Conservation (phyloP, 169 alveolate species). For the Eimeria necatrix region DNA sequence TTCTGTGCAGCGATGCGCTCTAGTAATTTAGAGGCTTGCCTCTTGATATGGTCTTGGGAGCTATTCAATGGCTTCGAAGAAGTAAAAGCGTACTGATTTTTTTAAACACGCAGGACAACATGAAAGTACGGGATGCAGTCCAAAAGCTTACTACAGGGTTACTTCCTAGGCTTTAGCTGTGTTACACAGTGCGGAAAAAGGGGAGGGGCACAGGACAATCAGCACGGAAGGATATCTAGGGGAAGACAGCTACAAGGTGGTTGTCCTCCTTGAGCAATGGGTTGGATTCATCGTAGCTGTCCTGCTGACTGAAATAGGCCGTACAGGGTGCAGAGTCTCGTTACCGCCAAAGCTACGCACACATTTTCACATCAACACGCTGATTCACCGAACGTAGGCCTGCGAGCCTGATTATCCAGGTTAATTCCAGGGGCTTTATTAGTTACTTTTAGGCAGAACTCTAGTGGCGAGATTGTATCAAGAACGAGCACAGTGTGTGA, state of each 20-base stretch:
- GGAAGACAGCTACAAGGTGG: too few relatives aligned
- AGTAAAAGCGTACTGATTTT: constrained; percentile 39
- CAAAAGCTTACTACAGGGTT: background rate
- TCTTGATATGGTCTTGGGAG: constrained; percentile 59
- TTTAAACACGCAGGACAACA: background rate
- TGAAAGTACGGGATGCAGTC: background rate
- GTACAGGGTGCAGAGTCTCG: constrained; percentile 64
- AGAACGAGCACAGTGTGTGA: background rate
- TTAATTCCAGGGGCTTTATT: background rate
- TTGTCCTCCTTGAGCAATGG: too few relatives aligned
- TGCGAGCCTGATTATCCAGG: background rate
- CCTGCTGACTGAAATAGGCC: background rate
- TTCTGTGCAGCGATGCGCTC: background rate
- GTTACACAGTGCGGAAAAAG: too few relatives aligned
- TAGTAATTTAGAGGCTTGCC: constrained; percentile 11
- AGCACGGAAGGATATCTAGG: too few relatives aligned
- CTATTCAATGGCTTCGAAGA: constrained; percentile 33
- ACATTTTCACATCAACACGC: background rate
- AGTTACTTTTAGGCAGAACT: too few relatives aligned
- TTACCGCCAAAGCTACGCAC: constrained; percentile 31
- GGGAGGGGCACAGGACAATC: too few relatives aligned
- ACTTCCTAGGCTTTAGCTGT: too few relatives aligned
- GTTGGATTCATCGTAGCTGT: background rate
- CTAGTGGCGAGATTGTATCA: background rate
- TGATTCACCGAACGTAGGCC: background rate